Percentiles rank a stretch among this genome's conserved stretches.
phyloP scores from a whole-genome alignment of 345 rosid genomes.

The Salix brachista region DNA sequence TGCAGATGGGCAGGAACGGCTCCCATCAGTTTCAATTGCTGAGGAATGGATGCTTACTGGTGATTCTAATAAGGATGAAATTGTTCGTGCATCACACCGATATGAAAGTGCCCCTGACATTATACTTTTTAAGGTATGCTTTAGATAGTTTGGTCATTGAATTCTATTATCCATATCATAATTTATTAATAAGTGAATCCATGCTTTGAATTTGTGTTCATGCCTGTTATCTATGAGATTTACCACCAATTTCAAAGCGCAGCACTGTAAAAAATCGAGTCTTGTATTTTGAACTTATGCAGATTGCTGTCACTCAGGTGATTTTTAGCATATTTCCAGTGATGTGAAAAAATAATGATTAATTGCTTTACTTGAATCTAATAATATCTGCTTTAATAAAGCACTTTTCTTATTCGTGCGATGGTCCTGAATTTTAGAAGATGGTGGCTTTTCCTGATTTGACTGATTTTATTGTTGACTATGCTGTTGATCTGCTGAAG shows the following conservation, averaged over 20 bases:
- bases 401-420: conserved; percentile 2
- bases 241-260: neutral
- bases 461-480: neutral
- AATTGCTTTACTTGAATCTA: neutral
- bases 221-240: neutral
- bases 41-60: conserved; percentile 98
- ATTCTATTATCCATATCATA: neutral
- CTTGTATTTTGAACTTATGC: neutral
- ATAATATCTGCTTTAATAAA: neutral
- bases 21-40: conserved; percentile 79
- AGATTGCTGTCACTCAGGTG: neutral
- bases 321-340: neutral
- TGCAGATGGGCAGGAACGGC: conserved; percentile 76
- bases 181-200: too few species aligned
- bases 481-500: conserved; percentile 16
- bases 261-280: neutral
- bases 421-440: neutral
- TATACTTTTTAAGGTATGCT: conserved; percentile 77
- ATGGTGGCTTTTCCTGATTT: neutral
- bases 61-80: conserved; percentile 67
- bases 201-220: too few species aligned
- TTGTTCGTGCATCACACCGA: conserved; percentile 75
- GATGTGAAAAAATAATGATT: neutral
- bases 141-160: neutral
- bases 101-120: conserved; percentile 95